Evolutionary conservation across 148 eudicot genomes (phyloP).

Genomic region (Linanthus parryae): DNA sequence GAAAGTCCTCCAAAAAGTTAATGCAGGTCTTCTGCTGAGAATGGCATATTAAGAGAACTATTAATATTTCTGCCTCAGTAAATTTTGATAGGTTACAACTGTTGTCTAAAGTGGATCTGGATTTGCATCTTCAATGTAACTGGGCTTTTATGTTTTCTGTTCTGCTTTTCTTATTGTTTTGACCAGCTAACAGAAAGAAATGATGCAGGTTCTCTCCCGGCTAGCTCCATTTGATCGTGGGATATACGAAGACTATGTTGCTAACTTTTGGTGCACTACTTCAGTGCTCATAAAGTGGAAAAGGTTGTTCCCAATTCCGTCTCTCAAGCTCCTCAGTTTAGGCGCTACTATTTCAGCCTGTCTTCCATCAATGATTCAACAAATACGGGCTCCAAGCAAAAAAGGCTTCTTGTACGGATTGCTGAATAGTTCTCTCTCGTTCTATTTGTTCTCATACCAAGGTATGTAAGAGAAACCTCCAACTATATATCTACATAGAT

Average conservation of each 20-base stretch:
- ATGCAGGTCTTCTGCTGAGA: too few relatives aligned
- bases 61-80: too few relatives aligned
- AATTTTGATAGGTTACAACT: too few relatives aligned
- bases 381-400: slow-evolving; percentile 68
- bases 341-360: slow-evolving; percentile 55
- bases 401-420: slow-evolving; percentile 67
- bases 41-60: too few relatives aligned
- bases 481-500: too few relatives aligned
- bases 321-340: slow-evolving; percentile 55
- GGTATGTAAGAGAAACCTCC: too few relatives aligned
- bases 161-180: too few relatives aligned
- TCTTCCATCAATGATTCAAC: slow-evolving; percentile 84
- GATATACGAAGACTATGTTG: slow-evolving; percentile 86
- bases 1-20: too few relatives aligned
- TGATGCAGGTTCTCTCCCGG: slow-evolving; percentile 75
- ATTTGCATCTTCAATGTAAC: too few relatives aligned
- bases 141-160: too few relatives aligned
- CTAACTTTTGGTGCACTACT: slow-evolving; percentile 94
- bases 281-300: slow-evolving; percentile 80
- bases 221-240: slow-evolving; percentile 96
- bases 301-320: slow-evolving; percentile 44
- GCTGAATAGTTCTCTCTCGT: slow-evolving; percentile 72
- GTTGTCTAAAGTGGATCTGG: too few relatives aligned
- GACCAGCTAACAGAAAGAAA: too few relatives aligned
- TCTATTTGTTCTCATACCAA: slow-evolving; percentile 89